Base-by-base conservation (phyloP, 208 protist species). In the Leishmania tarentolae region DNA sequence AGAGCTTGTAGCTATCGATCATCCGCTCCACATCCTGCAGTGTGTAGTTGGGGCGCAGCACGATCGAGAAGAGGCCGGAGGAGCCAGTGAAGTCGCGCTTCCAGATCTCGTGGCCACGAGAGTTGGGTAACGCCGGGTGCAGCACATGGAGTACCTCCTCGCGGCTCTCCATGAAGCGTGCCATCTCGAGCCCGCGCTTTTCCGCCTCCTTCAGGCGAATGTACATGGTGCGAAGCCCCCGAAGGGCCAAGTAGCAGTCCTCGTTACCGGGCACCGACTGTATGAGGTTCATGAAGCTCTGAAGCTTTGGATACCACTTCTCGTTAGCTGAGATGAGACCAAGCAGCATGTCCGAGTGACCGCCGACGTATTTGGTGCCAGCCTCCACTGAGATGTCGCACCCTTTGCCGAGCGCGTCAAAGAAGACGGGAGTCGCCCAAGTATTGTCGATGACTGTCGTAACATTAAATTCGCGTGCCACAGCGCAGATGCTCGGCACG, bases 361-460 rank as follows among this genome's bases (percentile, higher is more conserved):
- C 77, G 65, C 85, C 75, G 40, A 88, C 75, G 85, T 88, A 83
- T 78, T 85, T 88, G 73, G 81, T 88, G 70, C 80, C 81, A 3
- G 85, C 85, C 78, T 85, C 85, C 21, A 88, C 78, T 28, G 85
- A 88, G 65, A 88, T 88, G 63, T 88, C 81, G 78, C 80, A 84
- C 57, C 85, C 85, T 63, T 79, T 85, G 37, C 77, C 75, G 61
- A 76, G 85, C 0, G 81, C 85, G 63, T 85, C 81, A 50, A 88
- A 88, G 76, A 88, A 83, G 68, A 86, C 13, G n/a, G 85, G 82
- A 1, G 82, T 84, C 5, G 85, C 85, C 78, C 85, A 86, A 3
- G 82, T 86, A 59, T 83, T 86, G 79, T 88, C 85, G 57, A 86
- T 86, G 53, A 83, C 71, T 50, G 78, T 81, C 42, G 79, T 53